Conservation (phyloP, 75 land plant species). For the Cupressus sempervirens region DNA sequence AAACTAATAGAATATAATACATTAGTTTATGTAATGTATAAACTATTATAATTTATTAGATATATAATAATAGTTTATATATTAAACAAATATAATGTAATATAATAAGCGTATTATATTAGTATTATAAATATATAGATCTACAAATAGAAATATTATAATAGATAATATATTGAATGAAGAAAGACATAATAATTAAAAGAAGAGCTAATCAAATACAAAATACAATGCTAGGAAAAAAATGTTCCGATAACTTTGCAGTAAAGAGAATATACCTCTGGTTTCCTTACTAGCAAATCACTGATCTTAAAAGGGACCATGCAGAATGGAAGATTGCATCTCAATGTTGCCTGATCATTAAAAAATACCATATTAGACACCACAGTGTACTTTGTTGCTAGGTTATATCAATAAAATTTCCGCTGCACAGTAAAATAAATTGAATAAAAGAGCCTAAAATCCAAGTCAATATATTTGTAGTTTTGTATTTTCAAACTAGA, state of each 20-base stretch:
- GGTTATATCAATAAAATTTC: neutral
- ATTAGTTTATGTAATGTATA: too few species aligned
- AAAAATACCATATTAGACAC: neutral
- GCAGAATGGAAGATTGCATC: constrained; percentile 60
- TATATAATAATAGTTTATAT: too few species aligned
- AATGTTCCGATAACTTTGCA: neutral
- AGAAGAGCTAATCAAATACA: too few species aligned
- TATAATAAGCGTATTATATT: too few species aligned
- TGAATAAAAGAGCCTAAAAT: neutral
- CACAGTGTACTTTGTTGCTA: neutral
- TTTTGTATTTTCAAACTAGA: neutral
- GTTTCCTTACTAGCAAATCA: constrained; percentile 46
- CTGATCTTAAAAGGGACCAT: constrained; percentile 58
- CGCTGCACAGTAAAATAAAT: neutral
- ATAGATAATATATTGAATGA: too few species aligned
- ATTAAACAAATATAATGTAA: too few species aligned
- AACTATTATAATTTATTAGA: too few species aligned
- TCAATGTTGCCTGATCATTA: constrained; percentile 44
- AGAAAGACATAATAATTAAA: too few species aligned
- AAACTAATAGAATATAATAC: too few species aligned
- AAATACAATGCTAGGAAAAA: too few species aligned
- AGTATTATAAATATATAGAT: too few species aligned
- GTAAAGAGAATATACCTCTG: constrained; percentile 40
- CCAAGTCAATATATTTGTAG: neutral
- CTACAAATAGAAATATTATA: too few species aligned